Evolutionary conservation across 2,329 filamentous ascomycete species (phyloP).

Genomic region (Trichoderma semiorbis): DNA sequence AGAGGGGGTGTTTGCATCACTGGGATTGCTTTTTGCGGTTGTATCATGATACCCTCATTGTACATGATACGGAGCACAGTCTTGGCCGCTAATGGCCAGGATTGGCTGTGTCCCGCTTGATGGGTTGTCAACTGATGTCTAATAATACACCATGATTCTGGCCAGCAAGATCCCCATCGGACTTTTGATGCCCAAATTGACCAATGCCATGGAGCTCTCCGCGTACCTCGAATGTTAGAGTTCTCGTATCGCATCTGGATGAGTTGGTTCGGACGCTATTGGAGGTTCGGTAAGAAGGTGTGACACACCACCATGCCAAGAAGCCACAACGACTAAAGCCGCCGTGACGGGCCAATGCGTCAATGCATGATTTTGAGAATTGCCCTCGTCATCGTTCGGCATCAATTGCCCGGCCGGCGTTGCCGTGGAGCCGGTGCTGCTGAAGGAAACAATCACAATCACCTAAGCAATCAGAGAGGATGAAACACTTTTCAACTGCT

Average conservation of each 20-base stretch:
- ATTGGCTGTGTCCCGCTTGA: neutral
- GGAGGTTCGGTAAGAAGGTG: conserved; percentile 3
- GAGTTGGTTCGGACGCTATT: conserved; percentile 1
- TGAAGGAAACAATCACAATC: neutral
- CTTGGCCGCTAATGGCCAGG: neutral
- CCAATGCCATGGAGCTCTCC: neutral
- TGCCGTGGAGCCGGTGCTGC: conserved; percentile 7
- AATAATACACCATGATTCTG: neutral
- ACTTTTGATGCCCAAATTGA: neutral
- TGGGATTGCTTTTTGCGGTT: neutral
- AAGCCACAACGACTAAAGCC: neutral
- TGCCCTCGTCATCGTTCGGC: conserved; percentile 10
- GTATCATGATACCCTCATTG: neutral
- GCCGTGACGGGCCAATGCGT: neutral
- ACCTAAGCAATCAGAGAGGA: neutral
- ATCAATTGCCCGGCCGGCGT: conserved; percentile 3
- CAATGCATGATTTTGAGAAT: neutral
- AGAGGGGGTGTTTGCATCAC: neutral
- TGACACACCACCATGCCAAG: conserved; percentile 5
- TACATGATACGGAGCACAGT: neutral
- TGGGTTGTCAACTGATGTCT: neutral
- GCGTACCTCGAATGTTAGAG: neutral
- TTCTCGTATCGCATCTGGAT: conserved; percentile 8
- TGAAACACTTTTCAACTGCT: neutral
- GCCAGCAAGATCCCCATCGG: neutral